Percentiles rank a stretch among this genome's conserved stretches.
These are phyloP conservation scores for Rhododendron henanense DNA, from an alignment of 148 eudicot species.

Conservation along the genomic window DNA sequence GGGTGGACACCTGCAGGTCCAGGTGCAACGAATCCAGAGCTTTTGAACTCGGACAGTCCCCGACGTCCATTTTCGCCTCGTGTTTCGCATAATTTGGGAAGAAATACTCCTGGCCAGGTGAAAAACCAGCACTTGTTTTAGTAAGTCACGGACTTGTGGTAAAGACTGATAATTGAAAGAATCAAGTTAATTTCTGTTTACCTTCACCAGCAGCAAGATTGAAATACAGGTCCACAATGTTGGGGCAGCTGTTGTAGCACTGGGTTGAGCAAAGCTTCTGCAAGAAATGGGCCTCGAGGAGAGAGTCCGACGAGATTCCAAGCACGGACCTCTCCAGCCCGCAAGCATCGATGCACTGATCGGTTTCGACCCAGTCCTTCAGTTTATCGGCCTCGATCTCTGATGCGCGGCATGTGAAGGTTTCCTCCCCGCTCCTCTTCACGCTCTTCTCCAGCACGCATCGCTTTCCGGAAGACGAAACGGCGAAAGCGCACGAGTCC, in stretches of 20 bases:
- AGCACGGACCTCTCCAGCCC: constrained; percentile 52
- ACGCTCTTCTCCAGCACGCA: constrained; percentile 64
- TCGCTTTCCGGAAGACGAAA: constrained; percentile 55
- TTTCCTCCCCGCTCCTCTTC: constrained; percentile 41
- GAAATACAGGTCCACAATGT: constrained; percentile 70
- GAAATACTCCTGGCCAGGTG: constrained; percentile 43
- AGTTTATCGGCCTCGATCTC: constrained; percentile 48
- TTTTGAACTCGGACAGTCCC: constrained; percentile 47
- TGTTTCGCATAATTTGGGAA: constrained; percentile 54
- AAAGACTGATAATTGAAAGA: background rate
- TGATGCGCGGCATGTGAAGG: constrained; percentile 45
- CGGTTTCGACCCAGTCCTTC: constrained; percentile 48
- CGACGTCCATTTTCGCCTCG: constrained; percentile 35
- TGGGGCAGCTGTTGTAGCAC: constrained; percentile 60
- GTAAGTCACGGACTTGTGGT: background rate
- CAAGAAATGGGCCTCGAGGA: constrained; percentile 51
- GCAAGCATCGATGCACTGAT: constrained; percentile 49
- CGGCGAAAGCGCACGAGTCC: constrained; percentile 58
- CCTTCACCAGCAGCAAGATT: constrained; percentile 82
- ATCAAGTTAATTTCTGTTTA: constrained; percentile 15
- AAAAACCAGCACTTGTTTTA: background rate
- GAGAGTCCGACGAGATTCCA: constrained; percentile 72
- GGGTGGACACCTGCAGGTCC: constrained; percentile 14
- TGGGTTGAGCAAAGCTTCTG: constrained; percentile 58
- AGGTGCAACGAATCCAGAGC: constrained; percentile 47